Evolutionary conservation across 78 protist species (phyloP), one percentile per base, ranked within the genome.

Genomic region (Chrysochromulina parva): DNA sequence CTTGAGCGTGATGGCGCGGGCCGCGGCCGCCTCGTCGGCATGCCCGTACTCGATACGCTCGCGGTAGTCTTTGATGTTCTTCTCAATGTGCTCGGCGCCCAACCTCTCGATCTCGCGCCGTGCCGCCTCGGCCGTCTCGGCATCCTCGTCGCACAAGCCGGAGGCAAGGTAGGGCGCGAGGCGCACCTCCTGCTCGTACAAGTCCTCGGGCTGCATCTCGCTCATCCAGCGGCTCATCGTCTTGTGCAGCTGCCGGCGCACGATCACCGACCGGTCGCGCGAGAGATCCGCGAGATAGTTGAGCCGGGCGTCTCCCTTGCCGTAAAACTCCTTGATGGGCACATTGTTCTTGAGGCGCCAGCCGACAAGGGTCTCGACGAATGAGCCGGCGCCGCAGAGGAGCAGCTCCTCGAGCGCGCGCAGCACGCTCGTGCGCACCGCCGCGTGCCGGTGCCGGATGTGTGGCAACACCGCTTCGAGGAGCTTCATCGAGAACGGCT

Each of bases 311-410:
- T 2, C 9, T 9, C 28, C 85, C 57, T 78, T 78, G 62, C 86
- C 86, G 62, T 78, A 78, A 22, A 78, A 78, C 16, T 53, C 59
- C 2, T 58, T 28, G 86, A 78, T 78, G 28, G 86, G 86, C 55
- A 78, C 86, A 47, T 50, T 53, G 86, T 78, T 78, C 57, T 13
- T 6, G 24, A 50, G 19, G 38, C 62, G 26, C 57, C 59, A 78
- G 0, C 86, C 86, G 86, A 78, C 86, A 62, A 78, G 62, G 26
- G 86, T 24, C 60, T 78, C 86, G 50, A 78, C 59, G 28, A 24
- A 17, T 38, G 50, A 3, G 38, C 24, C 73, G 38, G 38, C 73
- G 73, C 73, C 73, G 73, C 73, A 66, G 11, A 19, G 73, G 38
- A 66, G 24, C 24, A 66, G 73, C 73, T 66, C 73, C 24, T 1